Percentiles rank a stretch among this genome's conserved stretches.
Conservation (phyloP, 176 grass and related monocot genomes). For the Rhynchospora tenuis region DNA sequence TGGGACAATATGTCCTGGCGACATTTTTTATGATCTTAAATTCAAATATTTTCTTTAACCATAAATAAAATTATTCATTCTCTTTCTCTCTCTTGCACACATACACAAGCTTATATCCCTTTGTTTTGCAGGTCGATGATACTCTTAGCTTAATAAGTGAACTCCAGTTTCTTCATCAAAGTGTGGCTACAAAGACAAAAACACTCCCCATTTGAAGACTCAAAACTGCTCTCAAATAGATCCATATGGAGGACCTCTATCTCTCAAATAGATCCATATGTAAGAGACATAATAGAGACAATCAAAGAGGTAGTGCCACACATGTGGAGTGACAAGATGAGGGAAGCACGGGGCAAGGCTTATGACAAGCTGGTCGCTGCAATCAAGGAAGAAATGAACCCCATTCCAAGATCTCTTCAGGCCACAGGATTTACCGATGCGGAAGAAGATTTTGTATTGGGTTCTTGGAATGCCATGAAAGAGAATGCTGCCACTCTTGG, state of each 20-base stretch:
- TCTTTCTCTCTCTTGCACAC: background rate
- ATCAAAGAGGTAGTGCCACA: conserved; percentile 54
- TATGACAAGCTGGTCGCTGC: conserved; percentile 64
- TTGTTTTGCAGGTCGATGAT: conserved; percentile 67
- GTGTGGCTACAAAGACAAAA: conserved; percentile 91
- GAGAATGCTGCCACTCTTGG: conserved; percentile 24
- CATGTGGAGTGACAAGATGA: conserved; percentile 62
- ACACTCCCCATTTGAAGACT: no score
- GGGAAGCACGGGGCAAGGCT: conserved; percentile 59
- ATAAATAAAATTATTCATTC: background rate
- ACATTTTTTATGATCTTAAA: background rate
- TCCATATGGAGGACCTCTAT: no score
- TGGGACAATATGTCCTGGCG: background rate
- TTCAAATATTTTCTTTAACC: background rate
- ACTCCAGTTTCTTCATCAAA: conserved; percentile 77
- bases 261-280: no score
- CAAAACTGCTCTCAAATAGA: no score
- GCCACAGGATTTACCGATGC: conserved; percentile 20
- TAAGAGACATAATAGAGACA: no score
- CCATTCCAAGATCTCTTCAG: conserved; percentile 19
- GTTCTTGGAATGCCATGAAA: conserved; percentile 39
- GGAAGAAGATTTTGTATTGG: conserved; percentile 28
- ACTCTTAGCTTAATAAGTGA: conserved; percentile 88
- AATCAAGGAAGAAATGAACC: conserved; percentile 74
- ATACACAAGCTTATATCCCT: background rate